Evolutionary conservation across 2,329 filamentous ascomycete genomes (phyloP).

Genomic region (Aspergillus candidus): DNA sequence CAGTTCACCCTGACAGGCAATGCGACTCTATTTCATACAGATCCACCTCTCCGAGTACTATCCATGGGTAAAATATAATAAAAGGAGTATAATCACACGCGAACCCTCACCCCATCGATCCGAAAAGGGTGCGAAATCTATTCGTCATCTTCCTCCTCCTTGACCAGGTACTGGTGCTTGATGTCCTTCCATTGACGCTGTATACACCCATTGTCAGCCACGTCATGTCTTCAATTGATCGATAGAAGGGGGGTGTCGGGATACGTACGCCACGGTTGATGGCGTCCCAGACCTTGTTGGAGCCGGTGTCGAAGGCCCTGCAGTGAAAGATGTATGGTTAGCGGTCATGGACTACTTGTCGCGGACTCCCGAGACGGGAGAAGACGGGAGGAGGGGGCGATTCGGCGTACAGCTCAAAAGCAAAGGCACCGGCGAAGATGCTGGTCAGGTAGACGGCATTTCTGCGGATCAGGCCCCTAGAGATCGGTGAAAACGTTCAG

Average conservation of each 20-base stretch:
- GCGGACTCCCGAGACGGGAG: too few relatives aligned
- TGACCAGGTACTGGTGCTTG: constrained; percentile 76
- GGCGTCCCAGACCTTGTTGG: constrained; percentile 84
- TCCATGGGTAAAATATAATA: constrained; percentile 11
- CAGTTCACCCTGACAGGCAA: background rate
- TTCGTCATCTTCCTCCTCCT: constrained; percentile 56
- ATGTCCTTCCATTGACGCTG: constrained; percentile 99
- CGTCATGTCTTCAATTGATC: background rate
- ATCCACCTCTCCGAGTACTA: constrained; percentile 7
- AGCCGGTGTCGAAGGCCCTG: constrained; percentile 75
- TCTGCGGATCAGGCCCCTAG: constrained; percentile 73
- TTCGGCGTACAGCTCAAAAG: constrained; percentile 77
- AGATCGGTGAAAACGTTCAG: constrained; percentile 3
- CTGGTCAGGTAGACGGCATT: constrained; percentile 83
- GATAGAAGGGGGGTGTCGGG: constrained; percentile 1
- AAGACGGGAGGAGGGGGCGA: constrained; percentile 4
- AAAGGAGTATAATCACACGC: background rate
- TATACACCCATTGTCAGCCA: constrained; percentile 7
- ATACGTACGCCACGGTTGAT: constrained; percentile 83
- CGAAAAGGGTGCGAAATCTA: constrained; percentile 19
- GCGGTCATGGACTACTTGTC: background rate
- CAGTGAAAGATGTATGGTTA: constrained; percentile 17
- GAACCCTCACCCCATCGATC: constrained; percentile 7
- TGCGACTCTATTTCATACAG: constrained; percentile 20
- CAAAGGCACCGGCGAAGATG: constrained; percentile 84